A percentile compares a stretch with the other conserved stretches of the same genome.
Evolutionary conservation across 2,329 filamentous ascomycete species (phyloP).

Genomic region (Blumeriella jaapii): DNA sequence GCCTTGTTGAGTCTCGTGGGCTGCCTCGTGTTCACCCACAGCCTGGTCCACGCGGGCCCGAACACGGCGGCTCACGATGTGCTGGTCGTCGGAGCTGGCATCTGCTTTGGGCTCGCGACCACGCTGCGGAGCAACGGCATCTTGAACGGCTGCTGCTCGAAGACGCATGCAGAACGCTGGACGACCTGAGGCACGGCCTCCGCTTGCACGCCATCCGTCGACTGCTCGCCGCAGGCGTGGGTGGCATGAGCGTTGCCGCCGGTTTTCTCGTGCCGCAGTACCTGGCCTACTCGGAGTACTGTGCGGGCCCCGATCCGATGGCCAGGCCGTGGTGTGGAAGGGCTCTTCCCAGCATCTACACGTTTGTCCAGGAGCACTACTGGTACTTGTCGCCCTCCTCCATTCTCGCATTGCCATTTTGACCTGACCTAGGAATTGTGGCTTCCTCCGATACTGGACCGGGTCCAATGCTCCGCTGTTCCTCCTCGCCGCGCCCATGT

Average conservation of each 20-base stretch:
- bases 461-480: constrained; percentile 79
- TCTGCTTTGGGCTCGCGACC: constrained; percentile 60
- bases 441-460: constrained; percentile 86
- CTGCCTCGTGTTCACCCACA: constrained; percentile 53
- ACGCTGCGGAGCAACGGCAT: constrained; percentile 78
- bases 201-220: constrained; percentile 35
- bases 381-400: constrained; percentile 50
- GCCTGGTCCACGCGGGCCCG: constrained; percentile 29
- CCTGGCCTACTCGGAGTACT: constrained; percentile 64
- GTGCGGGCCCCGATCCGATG: constrained; percentile 29
- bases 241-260: constrained; percentile 54
- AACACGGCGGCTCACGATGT: constrained; percentile 29
- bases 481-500: constrained; percentile 66
- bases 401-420: not conserved
- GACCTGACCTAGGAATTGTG: constrained; percentile 56
- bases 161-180: constrained; percentile 44
- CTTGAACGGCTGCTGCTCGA: constrained; percentile 62
- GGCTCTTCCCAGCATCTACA: constrained; percentile 75
- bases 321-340: constrained; percentile 62
- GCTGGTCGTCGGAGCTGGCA: constrained; percentile 49
- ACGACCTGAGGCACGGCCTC: constrained; percentile 32
- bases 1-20: constrained; percentile 67
- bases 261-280: constrained; percentile 64
- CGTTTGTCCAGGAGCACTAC: constrained; percentile 79
- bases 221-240: constrained; percentile 47